phyloP scores from a whole-genome alignment of 306 rosid species.

The Rubus parviflorus region DNA sequence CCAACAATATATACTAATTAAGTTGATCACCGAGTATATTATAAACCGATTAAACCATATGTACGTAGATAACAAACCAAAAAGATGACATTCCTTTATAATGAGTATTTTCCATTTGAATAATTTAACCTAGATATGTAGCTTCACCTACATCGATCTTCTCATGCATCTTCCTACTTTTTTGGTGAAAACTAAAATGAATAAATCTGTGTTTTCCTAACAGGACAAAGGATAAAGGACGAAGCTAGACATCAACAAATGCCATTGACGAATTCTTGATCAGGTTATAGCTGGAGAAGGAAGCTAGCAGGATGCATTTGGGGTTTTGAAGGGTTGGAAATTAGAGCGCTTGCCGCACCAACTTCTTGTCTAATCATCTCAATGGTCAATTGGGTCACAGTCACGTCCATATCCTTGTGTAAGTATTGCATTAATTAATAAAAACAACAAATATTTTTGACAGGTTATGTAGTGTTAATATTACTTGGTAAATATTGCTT shows the following conservation, averaged over 20 bases:
- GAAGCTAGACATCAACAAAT: constrained; percentile 27
- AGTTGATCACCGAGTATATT: too few relatives aligned
- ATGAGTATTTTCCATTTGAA: neutral
- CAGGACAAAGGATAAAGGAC: constrained; percentile 44
- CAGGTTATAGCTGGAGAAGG: neutral
- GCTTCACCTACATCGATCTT: constrained; percentile 1
- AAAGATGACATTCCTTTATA: too few relatives aligned
- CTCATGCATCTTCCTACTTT: constrained; percentile 2
- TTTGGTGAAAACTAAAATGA: neutral
- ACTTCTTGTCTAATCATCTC: constrained; percentile 52
- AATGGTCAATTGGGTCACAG: constrained; percentile 39
- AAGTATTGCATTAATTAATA: constrained; percentile 11
- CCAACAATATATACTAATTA: too few relatives aligned
- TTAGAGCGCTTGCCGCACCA: constrained; percentile 59
- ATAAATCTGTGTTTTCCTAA: neutral
- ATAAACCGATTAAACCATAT: too few relatives aligned
- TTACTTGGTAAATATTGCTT: neutral
- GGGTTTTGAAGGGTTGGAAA: constrained; percentile 29
- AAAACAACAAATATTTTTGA: neutral
- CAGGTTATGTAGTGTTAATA: neutral
- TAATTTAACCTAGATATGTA: neutral
- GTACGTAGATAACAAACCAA: too few relatives aligned
- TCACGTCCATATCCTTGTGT: constrained; percentile 30
- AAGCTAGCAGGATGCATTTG: neutral
- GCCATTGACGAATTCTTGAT: constrained; percentile 38